phyloP scores from a whole-genome alignment of 176 grass and related monocot species.

The Lolium rigidum region DNA sequence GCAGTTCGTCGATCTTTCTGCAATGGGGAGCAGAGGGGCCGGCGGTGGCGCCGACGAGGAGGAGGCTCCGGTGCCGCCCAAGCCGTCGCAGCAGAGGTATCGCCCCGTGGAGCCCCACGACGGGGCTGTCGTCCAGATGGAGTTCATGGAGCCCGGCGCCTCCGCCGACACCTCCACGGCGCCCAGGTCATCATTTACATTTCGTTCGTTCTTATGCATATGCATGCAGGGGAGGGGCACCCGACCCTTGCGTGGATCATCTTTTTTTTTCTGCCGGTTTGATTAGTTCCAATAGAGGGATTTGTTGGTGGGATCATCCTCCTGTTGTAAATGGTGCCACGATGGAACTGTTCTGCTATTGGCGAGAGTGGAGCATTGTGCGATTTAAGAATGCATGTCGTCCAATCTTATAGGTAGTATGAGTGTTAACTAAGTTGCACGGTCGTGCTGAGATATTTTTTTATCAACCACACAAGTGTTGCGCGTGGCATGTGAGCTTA shows the following conservation, averaged over 20 bases:
- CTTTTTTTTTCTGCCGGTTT: no score
- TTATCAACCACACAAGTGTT: neutral
- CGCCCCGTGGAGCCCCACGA: constrained; percentile 54
- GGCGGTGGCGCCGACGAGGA: constrained; percentile 49
- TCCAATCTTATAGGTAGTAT: neutral
- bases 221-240: no score
- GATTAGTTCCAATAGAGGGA: no score
- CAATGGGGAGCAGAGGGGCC: constrained; percentile 53
- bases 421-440: neutral
- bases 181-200: neutral
- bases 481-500: neutral
- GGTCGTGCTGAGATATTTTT: neutral
- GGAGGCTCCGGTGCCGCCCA: constrained; percentile 39
- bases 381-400: no score
- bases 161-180: constrained; percentile 5
- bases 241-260: no score
- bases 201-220: no score
- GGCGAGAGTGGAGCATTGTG: neutral
- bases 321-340: neutral
- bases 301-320: neutral
- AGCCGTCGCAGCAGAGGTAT: constrained; percentile 37
- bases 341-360: neutral
- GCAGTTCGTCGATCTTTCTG: neutral
- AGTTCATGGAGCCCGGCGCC: constrained; percentile 47
- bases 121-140: constrained; percentile 54